phyloP scores from a whole-genome alignment of 805 yeast genomes.

The Yamadazyma laniorum region DNA sequence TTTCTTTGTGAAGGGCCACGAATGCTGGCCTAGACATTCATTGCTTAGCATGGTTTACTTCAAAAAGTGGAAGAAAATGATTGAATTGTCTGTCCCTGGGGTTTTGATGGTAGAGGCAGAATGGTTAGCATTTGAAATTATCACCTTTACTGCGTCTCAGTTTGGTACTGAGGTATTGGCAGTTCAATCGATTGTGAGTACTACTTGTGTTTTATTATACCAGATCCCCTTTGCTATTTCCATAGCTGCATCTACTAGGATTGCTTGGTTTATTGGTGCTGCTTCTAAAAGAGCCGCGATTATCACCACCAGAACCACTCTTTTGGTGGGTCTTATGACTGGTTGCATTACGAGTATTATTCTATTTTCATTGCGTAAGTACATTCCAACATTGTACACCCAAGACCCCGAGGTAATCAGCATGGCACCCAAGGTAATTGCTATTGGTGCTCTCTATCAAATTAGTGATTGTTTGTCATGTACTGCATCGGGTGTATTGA shows the following conservation, averaged over 20 bases:
- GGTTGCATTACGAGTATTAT: conserved; percentile 40
- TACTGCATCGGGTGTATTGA: conserved; percentile 50
- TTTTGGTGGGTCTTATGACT: conserved; percentile 27
- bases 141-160: conserved; percentile 66
- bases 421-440: conserved; percentile 38
- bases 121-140: conserved; percentile 73
- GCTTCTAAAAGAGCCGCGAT: conserved; percentile 42
- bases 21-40: conserved; percentile 41
- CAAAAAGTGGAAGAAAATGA: conserved; percentile 62
- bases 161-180: conserved; percentile 67
- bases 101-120: conserved; percentile 76
- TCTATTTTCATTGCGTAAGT: conserved; percentile 34
- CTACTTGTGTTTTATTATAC: conserved; percentile 64
- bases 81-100: conserved; percentile 67
- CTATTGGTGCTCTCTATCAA: conserved; percentile 52
- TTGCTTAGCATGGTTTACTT: conserved; percentile 27
- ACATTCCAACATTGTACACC: conserved; percentile 42
- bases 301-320: conserved; percentile 36
- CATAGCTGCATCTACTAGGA: conserved; percentile 72
- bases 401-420: conserved; percentile 36
- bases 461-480: conserved; percentile 50
- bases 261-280: conserved; percentile 76
- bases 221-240: conserved; percentile 77
- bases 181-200: conserved; percentile 70
- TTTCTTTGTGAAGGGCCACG: conserved; percentile 41